Base-by-base conservation (phyloP, 225 moss, liverwort and hornwort genomes). In the Marchantia polymorpha region DNA sequence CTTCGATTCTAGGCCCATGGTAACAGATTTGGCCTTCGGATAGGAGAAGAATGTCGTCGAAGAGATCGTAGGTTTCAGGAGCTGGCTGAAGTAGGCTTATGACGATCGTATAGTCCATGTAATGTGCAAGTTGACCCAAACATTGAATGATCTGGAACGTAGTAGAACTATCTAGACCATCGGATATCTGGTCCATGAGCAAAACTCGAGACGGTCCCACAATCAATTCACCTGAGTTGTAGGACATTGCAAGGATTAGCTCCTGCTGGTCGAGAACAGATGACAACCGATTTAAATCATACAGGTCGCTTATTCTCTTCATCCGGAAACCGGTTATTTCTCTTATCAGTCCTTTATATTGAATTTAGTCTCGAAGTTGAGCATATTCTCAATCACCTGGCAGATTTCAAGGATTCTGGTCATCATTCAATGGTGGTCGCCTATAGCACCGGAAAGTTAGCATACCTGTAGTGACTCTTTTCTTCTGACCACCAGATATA, bases 131-230 rank as follows among this genome's bases (percentile, higher is more conserved):
- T 52, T 91, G 91, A 0, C 88, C 79, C 19, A 94, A 63, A 26
- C 91, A 93, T 79, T 86, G 84, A 26, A 94, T 86, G 11, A 94
- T 91, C 46, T 90, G 91, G 19, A 81, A 90, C 12, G 94, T 87
- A 49, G 94, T 94, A 3, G 92, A 88, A 84, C 91, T 94, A 83
- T 94, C 94, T 72, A 94, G 75, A 7, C 93, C 94, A 10, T 90
- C 91, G 0, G 94, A 87, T 0, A 94, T 94, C 78, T 94, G 93
- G 75, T 93, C 92, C 94, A 94, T 94, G 26, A 94, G 90, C 26
- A 91, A 27, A 30, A 90, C 90, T 76, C 90, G 91, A 0, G 91
- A 85, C 10, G 94, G 94, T 51, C 94, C 94, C 7, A 91, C 94
- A 26, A 94, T 87, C 88, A 92, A 88, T 55, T 94, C 93, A 30